Evolutionary conservation across 2,329 filamentous ascomycete species (phyloP).

Genomic region (Fusarium sp.): DNA sequence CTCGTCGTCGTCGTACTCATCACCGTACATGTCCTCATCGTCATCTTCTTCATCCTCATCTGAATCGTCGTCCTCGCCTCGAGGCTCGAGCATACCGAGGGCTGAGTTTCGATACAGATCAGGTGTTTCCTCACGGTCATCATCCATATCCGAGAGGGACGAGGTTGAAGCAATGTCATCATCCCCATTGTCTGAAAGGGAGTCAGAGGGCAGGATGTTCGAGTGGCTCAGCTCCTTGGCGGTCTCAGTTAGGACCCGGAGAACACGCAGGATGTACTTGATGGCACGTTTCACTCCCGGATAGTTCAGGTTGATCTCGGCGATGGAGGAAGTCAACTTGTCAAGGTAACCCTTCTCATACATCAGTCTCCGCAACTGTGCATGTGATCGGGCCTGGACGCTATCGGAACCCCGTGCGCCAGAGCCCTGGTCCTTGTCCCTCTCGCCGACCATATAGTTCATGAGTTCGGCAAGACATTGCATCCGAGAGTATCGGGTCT

Average conservation of each 20-base stretch:
- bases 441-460: constrained; percentile 88
- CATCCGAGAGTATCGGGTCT: constrained; percentile 88
- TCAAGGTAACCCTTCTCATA: constrained; percentile 97
- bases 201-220: constrained; percentile 76
- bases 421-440: constrained; percentile 70
- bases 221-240: constrained; percentile 87
- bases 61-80: constrained; percentile 83
- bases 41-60: constrained; percentile 79
- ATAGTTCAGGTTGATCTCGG: constrained; percentile 95
- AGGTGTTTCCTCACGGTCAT: constrained; percentile 92
- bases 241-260: constrained; percentile 88
- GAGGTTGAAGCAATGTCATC: constrained; percentile 90
- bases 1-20: constrained; percentile 90
- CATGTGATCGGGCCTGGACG: constrained; percentile 70
- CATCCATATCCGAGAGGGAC: constrained; percentile 88
- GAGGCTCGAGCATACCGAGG: constrained; percentile 91
- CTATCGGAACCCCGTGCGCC: constrained; percentile 54
- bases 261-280: constrained; percentile 93
- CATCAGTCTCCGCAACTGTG: constrained; percentile 93
- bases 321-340: constrained; percentile 89
- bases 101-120: constrained; percentile 97
- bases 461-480: constrained; percentile 91
- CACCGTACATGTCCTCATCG: constrained; percentile 92
- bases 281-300: constrained; percentile 93
- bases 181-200: constrained; percentile 76